phyloP scores from a whole-genome alignment of 208 protist species.

The Leishmania aethiopica region DNA sequence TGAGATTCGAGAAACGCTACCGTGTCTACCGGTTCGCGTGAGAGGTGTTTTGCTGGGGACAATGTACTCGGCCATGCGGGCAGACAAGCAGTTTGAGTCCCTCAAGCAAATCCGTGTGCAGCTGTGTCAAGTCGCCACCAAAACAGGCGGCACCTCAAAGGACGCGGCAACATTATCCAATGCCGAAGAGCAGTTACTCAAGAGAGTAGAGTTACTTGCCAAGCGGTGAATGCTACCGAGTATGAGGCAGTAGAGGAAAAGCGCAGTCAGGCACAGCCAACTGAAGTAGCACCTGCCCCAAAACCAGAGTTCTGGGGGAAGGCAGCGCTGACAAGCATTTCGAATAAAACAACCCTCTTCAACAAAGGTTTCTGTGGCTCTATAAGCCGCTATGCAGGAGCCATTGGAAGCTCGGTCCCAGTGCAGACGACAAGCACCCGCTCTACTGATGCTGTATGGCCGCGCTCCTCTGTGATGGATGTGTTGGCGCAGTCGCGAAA shows the following conservation, averaged over 20 bases:
- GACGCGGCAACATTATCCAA: neutral
- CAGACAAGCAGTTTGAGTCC: slow-evolving; percentile 48
- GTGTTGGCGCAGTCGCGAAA: slow-evolving; percentile 11
- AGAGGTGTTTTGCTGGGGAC: slow-evolving; percentile 42
- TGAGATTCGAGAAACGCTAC: slow-evolving; percentile 24
- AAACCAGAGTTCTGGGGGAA: neutral
- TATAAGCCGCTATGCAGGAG: neutral
- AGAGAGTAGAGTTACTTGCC: slow-evolving; percentile 12
- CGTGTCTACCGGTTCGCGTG: slow-evolving; percentile 45
- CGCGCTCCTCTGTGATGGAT: neutral
- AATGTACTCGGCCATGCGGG: slow-evolving; percentile 33
- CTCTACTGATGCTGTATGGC: neutral
- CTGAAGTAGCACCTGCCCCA: too few species aligned
- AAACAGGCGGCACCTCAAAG: neutral
- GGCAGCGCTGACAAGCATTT: neutral
- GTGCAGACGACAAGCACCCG: neutral
- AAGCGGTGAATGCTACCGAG: neutral
- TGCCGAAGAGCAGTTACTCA: slow-evolving; percentile 8
- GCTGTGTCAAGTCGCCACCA: neutral
- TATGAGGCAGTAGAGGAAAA: neutral
- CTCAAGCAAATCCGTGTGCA: slow-evolving; percentile 24
- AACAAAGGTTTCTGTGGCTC: neutral
- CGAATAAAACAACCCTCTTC: neutral
- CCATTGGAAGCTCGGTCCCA: neutral
- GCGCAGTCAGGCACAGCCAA: neutral